These are phyloP conservation scores for Pelargonium exstipulatum DNA, from an alignment of 441 rosid genomes.

Conservation along the genomic window DNA sequence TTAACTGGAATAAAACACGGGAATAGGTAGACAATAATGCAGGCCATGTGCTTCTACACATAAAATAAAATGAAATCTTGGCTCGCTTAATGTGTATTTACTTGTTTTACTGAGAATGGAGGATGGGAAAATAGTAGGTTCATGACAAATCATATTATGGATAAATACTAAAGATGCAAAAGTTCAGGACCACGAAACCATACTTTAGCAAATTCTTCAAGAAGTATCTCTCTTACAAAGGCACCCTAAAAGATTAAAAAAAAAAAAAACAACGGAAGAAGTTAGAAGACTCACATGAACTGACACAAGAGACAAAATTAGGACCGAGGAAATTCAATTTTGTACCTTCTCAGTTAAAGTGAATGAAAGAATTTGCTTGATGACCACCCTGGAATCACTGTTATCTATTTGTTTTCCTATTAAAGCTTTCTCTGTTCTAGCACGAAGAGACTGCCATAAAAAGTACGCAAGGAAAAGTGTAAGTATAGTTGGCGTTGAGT, in stretches of 20 bases:
- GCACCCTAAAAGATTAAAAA: constrained; percentile 54
- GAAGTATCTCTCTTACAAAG: constrained; percentile 80
- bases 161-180: constrained; percentile 11
- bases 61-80: background rate
- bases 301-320: background rate
- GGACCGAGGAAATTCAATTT: constrained; percentile 4
- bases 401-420: constrained; percentile 43
- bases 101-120: background rate
- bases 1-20: background rate
- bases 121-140: background rate
- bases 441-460: constrained; percentile 74
- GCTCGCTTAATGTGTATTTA: background rate
- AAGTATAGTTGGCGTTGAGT: background rate
- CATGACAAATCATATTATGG: background rate
- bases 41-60: background rate
- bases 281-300: background rate
- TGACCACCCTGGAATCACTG: constrained; percentile 42
- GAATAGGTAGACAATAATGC: background rate
- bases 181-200: constrained; percentile 17
- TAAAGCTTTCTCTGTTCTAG: constrained; percentile 55
- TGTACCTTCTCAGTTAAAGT: constrained; percentile 77
- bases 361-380: constrained; percentile 77
- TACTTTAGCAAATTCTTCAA: constrained; percentile 88
- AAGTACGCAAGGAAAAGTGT: constrained; percentile 1
- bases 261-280: constrained; percentile 6